phyloP scores from a whole-genome alignment of 1,139 yeast genomes.

The Geotrichum citri-aurantii region DNA sequence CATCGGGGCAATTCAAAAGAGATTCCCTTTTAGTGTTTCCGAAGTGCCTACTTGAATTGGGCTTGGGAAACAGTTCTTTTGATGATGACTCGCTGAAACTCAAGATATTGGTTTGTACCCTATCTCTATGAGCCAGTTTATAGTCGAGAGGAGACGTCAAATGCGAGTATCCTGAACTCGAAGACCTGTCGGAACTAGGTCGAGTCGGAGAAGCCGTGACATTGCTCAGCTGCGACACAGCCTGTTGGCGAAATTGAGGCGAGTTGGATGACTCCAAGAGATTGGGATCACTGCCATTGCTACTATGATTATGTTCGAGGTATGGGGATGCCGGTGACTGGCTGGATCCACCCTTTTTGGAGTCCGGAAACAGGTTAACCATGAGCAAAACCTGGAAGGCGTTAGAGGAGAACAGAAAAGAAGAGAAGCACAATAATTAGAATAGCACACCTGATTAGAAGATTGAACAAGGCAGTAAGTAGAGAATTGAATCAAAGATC shows the following conservation, averaged over 20 bases:
- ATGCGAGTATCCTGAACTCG: neutral
- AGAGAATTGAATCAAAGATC: neutral
- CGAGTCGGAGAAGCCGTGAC: neutral
- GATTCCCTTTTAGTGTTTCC: neutral
- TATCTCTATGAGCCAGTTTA: neutral
- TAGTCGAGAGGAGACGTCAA: slow-evolving; percentile 1
- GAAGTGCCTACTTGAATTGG: neutral
- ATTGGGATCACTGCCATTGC: neutral
- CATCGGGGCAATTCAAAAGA: neutral
- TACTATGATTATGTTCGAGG: neutral
- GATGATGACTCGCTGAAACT: neutral
- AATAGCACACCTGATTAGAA: neutral
- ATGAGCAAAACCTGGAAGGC: neutral
- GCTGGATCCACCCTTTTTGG: neutral
- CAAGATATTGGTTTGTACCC: neutral
- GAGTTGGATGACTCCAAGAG: neutral
- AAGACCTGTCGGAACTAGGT: neutral
- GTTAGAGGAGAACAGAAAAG: neutral
- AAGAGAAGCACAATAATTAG: neutral
- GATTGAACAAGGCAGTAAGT: neutral
- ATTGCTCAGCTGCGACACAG: neutral
- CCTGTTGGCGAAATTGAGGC: neutral
- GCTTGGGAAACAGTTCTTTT: neutral
- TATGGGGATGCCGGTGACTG: neutral
- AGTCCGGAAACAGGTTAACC: neutral